Evolutionary conservation across 345 rosid species (phyloP).

Genomic region (Eucalyptus coolabah): DNA sequence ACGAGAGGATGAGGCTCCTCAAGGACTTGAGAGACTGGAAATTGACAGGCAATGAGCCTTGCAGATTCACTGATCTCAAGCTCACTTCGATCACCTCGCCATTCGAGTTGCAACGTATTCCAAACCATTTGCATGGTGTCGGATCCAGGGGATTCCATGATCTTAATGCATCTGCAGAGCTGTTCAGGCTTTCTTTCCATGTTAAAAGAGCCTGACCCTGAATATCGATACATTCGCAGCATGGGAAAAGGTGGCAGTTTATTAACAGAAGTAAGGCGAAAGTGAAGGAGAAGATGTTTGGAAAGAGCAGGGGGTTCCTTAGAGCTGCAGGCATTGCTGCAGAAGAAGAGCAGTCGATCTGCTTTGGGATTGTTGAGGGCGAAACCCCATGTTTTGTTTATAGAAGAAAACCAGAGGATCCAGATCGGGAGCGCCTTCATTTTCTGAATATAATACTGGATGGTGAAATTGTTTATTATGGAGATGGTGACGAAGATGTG

Average conservation of each 20-base stretch:
- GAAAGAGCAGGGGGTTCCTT: conserved; percentile 9
- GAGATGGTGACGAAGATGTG: neutral
- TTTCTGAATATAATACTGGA: neutral
- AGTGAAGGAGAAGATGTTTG: conserved; percentile 5
- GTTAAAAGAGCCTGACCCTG: conserved; percentile 9
- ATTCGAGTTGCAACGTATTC: neutral
- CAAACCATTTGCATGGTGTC: conserved; percentile 2
- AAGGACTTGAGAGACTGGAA: conserved; percentile 4
- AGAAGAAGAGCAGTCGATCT: neutral
- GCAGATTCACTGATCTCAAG: neutral
- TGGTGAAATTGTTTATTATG: neutral
- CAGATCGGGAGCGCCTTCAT: neutral
- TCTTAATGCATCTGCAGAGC: neutral
- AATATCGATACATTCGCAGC: neutral
- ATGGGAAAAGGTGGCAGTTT: neutral
- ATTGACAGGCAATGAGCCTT: neutral
- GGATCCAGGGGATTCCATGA: conserved; percentile 1
- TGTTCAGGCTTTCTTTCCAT: conserved; percentile 1
- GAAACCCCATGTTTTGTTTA: conserved; percentile 7
- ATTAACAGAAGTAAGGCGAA: neutral
- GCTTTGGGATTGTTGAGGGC: conserved; percentile 9
- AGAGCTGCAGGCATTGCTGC: conserved; percentile 24
- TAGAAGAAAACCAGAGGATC: neutral
- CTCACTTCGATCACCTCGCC: neutral
- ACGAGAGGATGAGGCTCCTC: conserved; percentile 1